phyloP scores from a whole-genome alignment of 2,329 filamentous ascomycete species.

The Trichoderma asperellum region DNA sequence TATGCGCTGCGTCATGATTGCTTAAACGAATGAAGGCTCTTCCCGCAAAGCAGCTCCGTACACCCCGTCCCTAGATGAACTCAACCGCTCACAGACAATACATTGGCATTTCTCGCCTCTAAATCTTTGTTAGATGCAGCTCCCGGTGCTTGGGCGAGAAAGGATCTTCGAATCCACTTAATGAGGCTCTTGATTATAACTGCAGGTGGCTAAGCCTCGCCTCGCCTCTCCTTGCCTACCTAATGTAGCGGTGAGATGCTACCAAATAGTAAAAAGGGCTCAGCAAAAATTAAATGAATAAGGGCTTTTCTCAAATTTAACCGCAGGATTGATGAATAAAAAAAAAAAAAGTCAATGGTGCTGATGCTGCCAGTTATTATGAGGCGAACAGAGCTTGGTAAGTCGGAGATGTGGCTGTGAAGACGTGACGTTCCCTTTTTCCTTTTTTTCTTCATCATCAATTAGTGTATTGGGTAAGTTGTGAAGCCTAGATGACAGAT shows the following conservation, averaged over 20 bases:
- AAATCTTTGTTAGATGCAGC: background rate
- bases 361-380: background rate
- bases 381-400: background rate
- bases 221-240: background rate
- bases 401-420: background rate
- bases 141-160: background rate
- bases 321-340: background rate
- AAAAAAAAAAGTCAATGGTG: background rate
- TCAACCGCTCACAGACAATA: background rate
- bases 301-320: background rate
- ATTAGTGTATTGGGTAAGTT: background rate
- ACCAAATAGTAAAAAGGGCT: background rate
- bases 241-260: background rate
- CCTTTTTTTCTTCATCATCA: background rate
- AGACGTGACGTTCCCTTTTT: background rate
- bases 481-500: background rate
- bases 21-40: background rate
- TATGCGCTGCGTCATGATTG: background rate
- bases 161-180: background rate
- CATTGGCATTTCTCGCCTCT: background rate
- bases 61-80: background rate
- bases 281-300: background rate
- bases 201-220: background rate
- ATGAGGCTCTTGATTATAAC: background rate
- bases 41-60: background rate